Evolutionary conservation across 2,329 filamentous ascomycete species (phyloP), one percentile per base, ranked within the genome.

Genomic region (Leptographium procerum): DNA sequence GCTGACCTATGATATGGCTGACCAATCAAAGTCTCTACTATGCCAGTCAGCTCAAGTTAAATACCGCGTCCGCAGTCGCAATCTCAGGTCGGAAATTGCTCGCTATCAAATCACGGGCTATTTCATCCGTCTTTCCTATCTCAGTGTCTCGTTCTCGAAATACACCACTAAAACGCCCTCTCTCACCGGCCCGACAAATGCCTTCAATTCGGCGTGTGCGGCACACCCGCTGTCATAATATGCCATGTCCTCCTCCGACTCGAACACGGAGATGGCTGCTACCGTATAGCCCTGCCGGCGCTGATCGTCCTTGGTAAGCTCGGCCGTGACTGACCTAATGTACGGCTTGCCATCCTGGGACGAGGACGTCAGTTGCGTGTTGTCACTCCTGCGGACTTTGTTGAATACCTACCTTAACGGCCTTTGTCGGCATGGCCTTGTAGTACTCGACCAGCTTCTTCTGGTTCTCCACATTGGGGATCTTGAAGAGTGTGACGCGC

Each of bases 261-360:
- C 77, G 66, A 89, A 89, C 52, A 81, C 79, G 47, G 79, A 83
- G 68, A 83, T 80, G 54, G 80, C 80, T 19, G 82, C 76, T 57
- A 89, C 66, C 9, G 83, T 88, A 73, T 78, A 88, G 50, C 85
- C 86, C 69, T 86, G 80, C 63, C 76, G 77, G 33, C 85, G 81
- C 22, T 78, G 73, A 64, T 87, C 83, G 10, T 79, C 76, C 26
- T 73, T 69, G 16, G 59, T 52, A 2, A 43, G 55, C 34, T 80
- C 80, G 16, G 80, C 83, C 70, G 73, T 62, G 63, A 82, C 73
- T 59, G 76, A 75, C 51, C 83, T 70, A 63, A 90, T 87, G 69
- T 89, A 90, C 1, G 83, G 83, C 68, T 87, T 83, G 61, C 84
- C 86, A 65, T 87, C 79, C 87, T 28, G 47, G 6, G n/a, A n/a